These are phyloP conservation scores for Raffaelea ambrosiae DNA, from an alignment of 2,329 filamentous ascomycete genomes.

Conservation along the genomic window DNA sequence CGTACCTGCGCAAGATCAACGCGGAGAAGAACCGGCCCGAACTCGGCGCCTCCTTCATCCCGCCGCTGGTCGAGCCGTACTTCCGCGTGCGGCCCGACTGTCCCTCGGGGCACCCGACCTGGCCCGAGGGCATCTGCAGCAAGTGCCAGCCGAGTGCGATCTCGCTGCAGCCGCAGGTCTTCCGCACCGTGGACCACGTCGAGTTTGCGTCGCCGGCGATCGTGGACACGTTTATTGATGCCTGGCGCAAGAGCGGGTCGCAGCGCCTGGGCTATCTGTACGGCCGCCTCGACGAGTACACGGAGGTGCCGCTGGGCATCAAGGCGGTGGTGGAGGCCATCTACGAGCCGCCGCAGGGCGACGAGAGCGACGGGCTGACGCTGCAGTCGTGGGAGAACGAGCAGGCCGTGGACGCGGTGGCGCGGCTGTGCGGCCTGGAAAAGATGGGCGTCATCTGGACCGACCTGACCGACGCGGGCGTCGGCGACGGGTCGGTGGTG, in stretches of 20 bases:
- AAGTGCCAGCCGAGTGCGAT: constrained; percentile 98
- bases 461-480: constrained; percentile 75
- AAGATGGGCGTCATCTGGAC: constrained; percentile 92
- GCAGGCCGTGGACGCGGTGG: constrained; percentile 70
- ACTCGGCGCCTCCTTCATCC: constrained; percentile 88
- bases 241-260: constrained; percentile 77
- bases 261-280: constrained; percentile 89
- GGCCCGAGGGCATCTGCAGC: constrained; percentile 94
- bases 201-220: constrained; percentile 83
- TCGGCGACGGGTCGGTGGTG: constrained; percentile 74
- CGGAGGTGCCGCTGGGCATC: constrained; percentile 83
- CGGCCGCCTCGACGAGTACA: constrained; percentile 82
- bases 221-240: constrained; percentile 83
- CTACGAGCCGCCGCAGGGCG: constrained; percentile 87
- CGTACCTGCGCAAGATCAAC: constrained; percentile 90
- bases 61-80: constrained; percentile 85
- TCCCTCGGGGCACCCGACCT: constrained; percentile 84
- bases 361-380: constrained; percentile 82
- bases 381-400: constrained; percentile 80
- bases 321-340: constrained; percentile 97
- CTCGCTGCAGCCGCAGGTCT: constrained; percentile 84
- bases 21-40: constrained; percentile 94
- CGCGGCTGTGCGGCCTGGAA: constrained; percentile 74
- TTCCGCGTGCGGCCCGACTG: constrained; percentile 84
- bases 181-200: constrained; percentile 96